These are phyloP conservation scores for Bryum argenteum DNA, from an alignment of 225 moss, liverwort and hornwort species.

Conservation along the genomic window DNA sequence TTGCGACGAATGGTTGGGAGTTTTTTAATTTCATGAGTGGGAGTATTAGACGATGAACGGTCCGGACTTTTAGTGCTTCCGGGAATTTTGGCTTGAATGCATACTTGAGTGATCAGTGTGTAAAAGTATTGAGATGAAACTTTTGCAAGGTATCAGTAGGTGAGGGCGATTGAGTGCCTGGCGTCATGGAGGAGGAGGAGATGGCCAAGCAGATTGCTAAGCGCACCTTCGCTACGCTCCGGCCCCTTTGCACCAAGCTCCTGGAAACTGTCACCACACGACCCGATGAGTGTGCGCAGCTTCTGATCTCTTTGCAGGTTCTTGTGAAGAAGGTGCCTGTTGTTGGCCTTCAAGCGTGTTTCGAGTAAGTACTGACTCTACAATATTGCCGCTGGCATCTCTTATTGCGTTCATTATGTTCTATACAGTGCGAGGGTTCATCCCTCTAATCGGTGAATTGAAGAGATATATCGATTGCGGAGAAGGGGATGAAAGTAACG, in stretches of 20 bases:
- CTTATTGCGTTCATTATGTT: not conserved
- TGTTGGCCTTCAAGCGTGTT: constrained; percentile 68
- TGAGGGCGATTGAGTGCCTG: not conserved
- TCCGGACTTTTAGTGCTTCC: not conserved
- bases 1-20: constrained; percentile 73
- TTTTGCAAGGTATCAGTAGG: not conserved
- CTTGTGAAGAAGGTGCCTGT: constrained; percentile 46
- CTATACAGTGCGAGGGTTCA: not conserved
- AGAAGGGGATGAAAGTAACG: not conserved
- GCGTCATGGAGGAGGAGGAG: constrained; percentile 39
- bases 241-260: constrained; percentile 75
- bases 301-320: constrained; percentile 55
- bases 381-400: not conserved
- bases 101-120: not conserved
- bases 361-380: constrained; percentile 59
- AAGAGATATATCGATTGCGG: not conserved
- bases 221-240: constrained; percentile 62
- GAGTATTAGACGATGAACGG: constrained; percentile 73
- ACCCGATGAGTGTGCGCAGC: constrained; percentile 57
- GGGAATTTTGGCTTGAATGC: not conserved
- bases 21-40: constrained; percentile 51
- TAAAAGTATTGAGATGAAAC: no score
- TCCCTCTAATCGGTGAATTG: not conserved
- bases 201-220: constrained; percentile 43
- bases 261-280: constrained; percentile 54